These are phyloP conservation scores for Pyricularia grisea DNA, from an alignment of 2,329 filamentous ascomycete genomes.

Conservation along the genomic window DNA sequence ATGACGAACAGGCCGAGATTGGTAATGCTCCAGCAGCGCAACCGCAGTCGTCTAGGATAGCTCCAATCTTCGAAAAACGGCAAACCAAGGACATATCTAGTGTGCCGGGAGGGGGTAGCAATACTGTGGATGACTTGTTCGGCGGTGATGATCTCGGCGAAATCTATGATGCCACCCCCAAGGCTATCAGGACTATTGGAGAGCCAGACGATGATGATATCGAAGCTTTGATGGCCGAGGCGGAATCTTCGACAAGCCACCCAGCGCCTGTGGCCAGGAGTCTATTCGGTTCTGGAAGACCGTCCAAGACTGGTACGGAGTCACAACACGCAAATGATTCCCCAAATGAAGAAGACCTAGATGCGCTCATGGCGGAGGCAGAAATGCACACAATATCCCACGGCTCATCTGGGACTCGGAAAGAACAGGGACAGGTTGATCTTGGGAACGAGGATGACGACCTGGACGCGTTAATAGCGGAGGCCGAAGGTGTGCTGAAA, in stretches of 20 bases:
- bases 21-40: constrained; percentile 14
- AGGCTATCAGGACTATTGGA: constrained; percentile 8
- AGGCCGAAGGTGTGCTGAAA: constrained; percentile 4
- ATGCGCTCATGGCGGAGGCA: constrained; percentile 24
- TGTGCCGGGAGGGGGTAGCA: not conserved
- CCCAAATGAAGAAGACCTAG: constrained; percentile 17
- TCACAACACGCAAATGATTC: not conserved
- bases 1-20: constrained; percentile 20
- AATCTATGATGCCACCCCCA: constrained; percentile 45
- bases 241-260: constrained; percentile 18
- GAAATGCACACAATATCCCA: constrained; percentile 7
- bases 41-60: constrained; percentile 15
- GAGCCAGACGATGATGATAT: constrained; percentile 36
- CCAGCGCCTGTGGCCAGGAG: constrained; percentile 24
- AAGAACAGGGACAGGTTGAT: not conserved
- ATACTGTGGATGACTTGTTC: constrained; percentile 23
- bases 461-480: constrained; percentile 25
- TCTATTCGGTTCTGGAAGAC: constrained; percentile 8
- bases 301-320: not conserved
- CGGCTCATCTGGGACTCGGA: not conserved
- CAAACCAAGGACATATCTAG: constrained; percentile 7
- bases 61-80: constrained; percentile 26
- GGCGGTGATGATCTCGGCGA: constrained; percentile 32
- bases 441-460: constrained; percentile 10
- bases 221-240: constrained; percentile 43